These are phyloP conservation scores for Neofusicoccum sp. DNA, from an alignment of 2,329 filamentous ascomycete species.

Conservation along the genomic window DNA sequence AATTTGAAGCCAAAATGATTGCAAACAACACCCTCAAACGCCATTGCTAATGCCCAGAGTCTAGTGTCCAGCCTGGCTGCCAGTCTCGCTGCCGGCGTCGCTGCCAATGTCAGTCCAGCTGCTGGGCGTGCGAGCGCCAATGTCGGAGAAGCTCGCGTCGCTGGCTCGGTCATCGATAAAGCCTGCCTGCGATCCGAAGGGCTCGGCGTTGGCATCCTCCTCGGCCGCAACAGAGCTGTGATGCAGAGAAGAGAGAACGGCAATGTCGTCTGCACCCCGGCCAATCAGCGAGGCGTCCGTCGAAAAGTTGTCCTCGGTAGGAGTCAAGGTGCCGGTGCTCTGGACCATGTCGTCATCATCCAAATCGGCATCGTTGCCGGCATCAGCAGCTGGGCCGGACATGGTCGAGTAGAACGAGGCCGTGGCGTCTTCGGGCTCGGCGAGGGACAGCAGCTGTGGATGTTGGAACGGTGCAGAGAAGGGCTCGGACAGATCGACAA, in stretches of 20 bases:
- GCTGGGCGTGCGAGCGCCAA: conserved; percentile 38
- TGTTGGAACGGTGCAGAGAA: conserved; percentile 25
- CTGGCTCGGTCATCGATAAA: conserved; percentile 41
- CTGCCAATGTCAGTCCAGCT: conserved; percentile 46
- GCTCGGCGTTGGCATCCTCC: conserved; percentile 36
- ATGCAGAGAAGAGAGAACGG: conserved; percentile 28
- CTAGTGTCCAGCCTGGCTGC: conserved; percentile 21
- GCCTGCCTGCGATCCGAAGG: conserved; percentile 28
- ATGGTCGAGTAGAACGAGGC: conserved; percentile 39
- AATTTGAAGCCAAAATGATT: conserved; percentile 8
- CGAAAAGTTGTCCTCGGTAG: conserved; percentile 40
- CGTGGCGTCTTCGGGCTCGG: conserved; percentile 3
- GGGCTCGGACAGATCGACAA: conserved; percentile 36
- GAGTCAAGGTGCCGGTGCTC: conserved; percentile 39
- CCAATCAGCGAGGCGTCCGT: conserved; percentile 28
- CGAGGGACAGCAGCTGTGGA: conserved; percentile 26
- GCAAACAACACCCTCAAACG: not conserved
- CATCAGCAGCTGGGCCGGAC: conserved; percentile 21
- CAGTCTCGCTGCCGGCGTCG: conserved; percentile 43
- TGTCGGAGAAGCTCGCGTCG: conserved; percentile 37
- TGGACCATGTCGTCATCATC: conserved; percentile 32
- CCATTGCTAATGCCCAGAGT: not conserved
- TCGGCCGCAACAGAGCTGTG: conserved; percentile 28
- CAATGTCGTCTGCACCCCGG: conserved; percentile 38
- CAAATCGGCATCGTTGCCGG: conserved; percentile 24